Evolutionary conservation across 2,329 filamentous ascomycete species (phyloP), one percentile per base, ranked within the genome.

Genomic region (Raffaelea ambrosiae): DNA sequence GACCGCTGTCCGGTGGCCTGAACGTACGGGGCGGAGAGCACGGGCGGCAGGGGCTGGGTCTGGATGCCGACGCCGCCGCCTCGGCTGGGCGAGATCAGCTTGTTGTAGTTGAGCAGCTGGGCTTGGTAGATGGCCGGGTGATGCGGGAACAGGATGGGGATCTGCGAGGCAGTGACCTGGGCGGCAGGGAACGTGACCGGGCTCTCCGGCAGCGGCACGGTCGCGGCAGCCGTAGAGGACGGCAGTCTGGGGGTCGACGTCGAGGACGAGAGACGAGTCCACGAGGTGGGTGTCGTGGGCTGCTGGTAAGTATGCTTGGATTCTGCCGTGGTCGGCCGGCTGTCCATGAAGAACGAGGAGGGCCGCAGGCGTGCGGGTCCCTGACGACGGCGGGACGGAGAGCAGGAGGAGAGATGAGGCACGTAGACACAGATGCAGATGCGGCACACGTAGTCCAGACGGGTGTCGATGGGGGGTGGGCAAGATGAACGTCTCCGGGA

Each of bases 101-200:
- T 77, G 63, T 83, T 83, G 70, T 83, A 83, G 56, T 81, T 73
- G 45, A 78, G 70, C 48, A 84, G 73, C 63, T 81, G 77, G 47
- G 76, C 76, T 58, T 82, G 76, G 63, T 80, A 79, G 53, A 76
- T 66, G 39, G 72, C 76, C 35, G 71, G 76, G 54, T 81, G 77
- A 53, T 80, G 77, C 16, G 77, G 77, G 49, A 80, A 68, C 56
- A 80, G 66, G 53, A 79, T 71, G 33, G 78, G 77, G 23, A 78
- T 66, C 50, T 79, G 67, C 40, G 62, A 43, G 23, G 43, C 33
- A 11, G 50, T 31, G 19, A 46, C 39, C 4, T 44, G 23, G 52
- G 57, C 54, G 53, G 58, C 53, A 51, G 64, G 36, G 42, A 44
- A 41, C 14, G 52, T 47, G 38, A 59, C 56, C 21, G 56, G 53